A percentile compares a stretch with the other conserved stretches of the same genome.
These are phyloP conservation scores for Lepidium africanum DNA, from an alignment of 345 rosid genomes.

Conservation along the genomic window DNA sequence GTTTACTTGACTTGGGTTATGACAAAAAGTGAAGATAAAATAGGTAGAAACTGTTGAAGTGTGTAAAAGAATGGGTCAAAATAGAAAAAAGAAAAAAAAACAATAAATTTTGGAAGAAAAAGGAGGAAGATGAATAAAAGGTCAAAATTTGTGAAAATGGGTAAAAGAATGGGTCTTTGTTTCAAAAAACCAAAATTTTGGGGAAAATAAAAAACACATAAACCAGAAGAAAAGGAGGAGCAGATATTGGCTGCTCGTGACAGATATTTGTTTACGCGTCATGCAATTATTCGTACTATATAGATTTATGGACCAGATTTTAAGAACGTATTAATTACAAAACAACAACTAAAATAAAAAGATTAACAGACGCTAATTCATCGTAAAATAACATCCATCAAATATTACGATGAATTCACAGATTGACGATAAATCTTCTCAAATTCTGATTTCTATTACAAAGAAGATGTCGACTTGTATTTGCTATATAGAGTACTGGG, in stretches of 20 bases:
- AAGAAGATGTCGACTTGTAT: neutral
- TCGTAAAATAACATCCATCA: neutral
- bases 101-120: no score
- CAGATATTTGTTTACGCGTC: constrained; percentile 6
- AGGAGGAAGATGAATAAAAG: no score
- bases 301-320: neutral
- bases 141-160: neutral
- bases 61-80: constrained; percentile 11
- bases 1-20: neutral
- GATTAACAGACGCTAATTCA: neutral
- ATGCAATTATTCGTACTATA: neutral
- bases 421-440: neutral
- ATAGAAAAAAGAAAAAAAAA: no score
- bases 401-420: neutral
- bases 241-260: constrained; percentile 9
- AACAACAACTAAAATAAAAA: neutral
- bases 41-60: neutral
- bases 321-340: neutral
- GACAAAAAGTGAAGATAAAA: neutral
- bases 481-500: neutral
- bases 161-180: constrained; percentile 16
- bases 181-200: neutral
- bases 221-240: constrained; percentile 8
- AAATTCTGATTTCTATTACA: neutral
- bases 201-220: neutral